phyloP scores from a whole-genome alignment of 139 green algal species.

The Chlorella sorokiniana region DNA sequence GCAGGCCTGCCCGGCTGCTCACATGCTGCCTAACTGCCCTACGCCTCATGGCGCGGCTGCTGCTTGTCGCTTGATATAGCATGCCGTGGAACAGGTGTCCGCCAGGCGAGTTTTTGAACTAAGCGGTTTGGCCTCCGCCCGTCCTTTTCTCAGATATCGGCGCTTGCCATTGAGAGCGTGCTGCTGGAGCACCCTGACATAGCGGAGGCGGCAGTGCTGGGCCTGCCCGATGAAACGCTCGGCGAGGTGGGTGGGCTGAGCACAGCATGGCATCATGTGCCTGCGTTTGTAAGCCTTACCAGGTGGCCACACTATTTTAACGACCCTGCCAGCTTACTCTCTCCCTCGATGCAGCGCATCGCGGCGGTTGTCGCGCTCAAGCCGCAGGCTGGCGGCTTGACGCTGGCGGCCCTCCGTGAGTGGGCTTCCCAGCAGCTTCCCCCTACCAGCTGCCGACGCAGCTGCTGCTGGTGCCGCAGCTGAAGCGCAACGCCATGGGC shows the following conservation, averaged over 20 bases:
- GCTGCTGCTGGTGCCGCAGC: conserved; percentile 58
- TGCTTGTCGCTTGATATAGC: background rate
- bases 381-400: background rate
- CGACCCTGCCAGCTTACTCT: background rate
- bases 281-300: background rate
- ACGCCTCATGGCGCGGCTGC: background rate
- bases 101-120: background rate
- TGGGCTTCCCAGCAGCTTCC: conserved; percentile 65
- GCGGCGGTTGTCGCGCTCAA: conserved; percentile 32
- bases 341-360: conserved; percentile 6
- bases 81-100: too few species aligned
- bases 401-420: conserved; percentile 31
- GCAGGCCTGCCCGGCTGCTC: background rate
- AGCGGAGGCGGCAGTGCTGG: conserved; percentile 84
- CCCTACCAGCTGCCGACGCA: conserved; percentile 72
- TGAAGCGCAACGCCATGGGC: conserved; percentile 96
- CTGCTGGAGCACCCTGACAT: conserved; percentile 79
- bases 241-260: conserved; percentile 64
- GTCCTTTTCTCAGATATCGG: conserved; percentile 64
- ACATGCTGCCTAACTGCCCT: background rate
- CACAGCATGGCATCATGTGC: background rate
- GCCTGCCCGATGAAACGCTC: conserved; percentile 75
- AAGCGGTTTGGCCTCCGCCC: too few species aligned
- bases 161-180: conserved; percentile 79
- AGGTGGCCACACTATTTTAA: background rate